phyloP scores from a whole-genome alignment of 148 eudicot genomes.

The Vaccinium corymbosum region DNA sequence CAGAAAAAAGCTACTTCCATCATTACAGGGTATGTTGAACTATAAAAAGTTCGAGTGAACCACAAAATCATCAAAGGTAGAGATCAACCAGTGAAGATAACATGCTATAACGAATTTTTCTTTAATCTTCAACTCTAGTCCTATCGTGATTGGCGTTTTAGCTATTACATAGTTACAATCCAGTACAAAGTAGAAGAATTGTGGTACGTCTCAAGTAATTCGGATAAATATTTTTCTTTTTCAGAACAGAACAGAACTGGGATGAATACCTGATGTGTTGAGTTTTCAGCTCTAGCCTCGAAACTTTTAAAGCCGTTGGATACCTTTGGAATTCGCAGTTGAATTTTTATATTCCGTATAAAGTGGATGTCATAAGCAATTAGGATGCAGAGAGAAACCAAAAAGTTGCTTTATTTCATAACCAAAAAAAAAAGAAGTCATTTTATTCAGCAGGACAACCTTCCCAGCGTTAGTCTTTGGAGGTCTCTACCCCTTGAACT shows the following conservation, averaged over 20 bases:
- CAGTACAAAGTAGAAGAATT: not conserved
- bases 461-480: not conserved
- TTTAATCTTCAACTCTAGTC: not conserved
- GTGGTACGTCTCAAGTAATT: not conserved
- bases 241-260: no score
- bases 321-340: no score
- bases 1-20: not conserved
- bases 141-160: not conserved
- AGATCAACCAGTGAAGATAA: not conserved
- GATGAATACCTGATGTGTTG: no score
- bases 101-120: not conserved
- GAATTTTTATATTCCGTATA: no score
- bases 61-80: not conserved
- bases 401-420: no score
- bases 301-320: no score
- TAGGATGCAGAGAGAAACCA: not conserved
- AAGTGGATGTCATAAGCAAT: not conserved
- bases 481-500: not conserved
- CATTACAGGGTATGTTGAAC: not conserved
- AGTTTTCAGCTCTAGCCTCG: no score
- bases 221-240: not conserved
- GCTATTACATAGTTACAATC: not conserved
- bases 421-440: not conserved
- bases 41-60: not conserved
- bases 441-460: conserved; percentile 6